Base-by-base conservation (phyloP, 495 filamentous ascomycete species). In the Bombardia bombarda region DNA sequence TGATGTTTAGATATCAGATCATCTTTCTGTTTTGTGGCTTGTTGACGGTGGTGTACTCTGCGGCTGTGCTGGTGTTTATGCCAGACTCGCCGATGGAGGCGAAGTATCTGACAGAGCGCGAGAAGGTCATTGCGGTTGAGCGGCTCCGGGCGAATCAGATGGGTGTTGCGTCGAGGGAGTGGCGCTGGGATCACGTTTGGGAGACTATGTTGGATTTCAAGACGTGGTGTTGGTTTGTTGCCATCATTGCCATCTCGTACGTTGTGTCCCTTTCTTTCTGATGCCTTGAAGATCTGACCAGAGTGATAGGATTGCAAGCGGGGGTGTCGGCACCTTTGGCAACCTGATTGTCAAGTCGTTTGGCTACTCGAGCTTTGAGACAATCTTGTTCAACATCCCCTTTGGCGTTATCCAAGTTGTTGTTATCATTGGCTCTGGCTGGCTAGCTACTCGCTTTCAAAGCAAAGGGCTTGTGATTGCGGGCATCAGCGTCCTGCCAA, bases 351-450 rank as follows among this genome's bases (percentile, higher is more conserved):
- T 83, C 23, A 62, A 75, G 42, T 65, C 71, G 7, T 83, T 83
- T 50, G 79, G 78, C 5, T 82, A 73, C 52, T 65, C 69, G 42
- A 61, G 68, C 22, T 79, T 81, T 44, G 66, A 72, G 20, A 78
- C 79, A 0, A 79, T 82, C 32, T 66, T 82, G 8, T 78, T 82
- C 61, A 82, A 79, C 53, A 78, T 82, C 45, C 78, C 79, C 0
- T 80, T 79, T 32, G 79, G 79, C 14, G 67, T 61, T 0, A 69
- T 75, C 33, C 71, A 74, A 40, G 45, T 75, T 28, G 32, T 65
- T 21, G 47, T 63, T 0, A 72, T 70, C 21, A 51, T 74, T 13
- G 61, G 62, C 8, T 62, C 63, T 0, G 70, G 66, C 10, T 73
- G 64, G 63, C n/a, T 70, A 2, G 68, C 72, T 7, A 75, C 54